Evolutionary conservation across 2,329 filamentous ascomycete genomes (phyloP), one percentile per base, ranked within the genome.

Genomic region (Pseudogymnoascus sp.): DNA sequence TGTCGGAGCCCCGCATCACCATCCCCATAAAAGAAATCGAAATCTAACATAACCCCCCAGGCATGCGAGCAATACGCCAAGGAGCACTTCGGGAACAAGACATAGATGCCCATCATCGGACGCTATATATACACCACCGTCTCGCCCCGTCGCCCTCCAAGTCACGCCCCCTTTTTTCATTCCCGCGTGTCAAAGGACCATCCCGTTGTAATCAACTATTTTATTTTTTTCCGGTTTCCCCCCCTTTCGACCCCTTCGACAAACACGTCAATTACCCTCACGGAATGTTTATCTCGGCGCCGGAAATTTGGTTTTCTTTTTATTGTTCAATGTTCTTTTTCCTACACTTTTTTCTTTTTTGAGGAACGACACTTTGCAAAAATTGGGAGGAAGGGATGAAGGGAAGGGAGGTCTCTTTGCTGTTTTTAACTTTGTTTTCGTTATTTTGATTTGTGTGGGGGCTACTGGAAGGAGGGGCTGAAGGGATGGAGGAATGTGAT

Each of bases 1-100:
- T 21, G 59, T 38, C 33, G 13, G 13, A 12, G 13, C 33, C 33
- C 33, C 63, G 64, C 33, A 58, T 55, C 27, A 25, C 27, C 5
- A 36, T 10, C 33, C 5, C 4, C n/a, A 4, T 7, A 41, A 17
- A 5, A 4, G 17, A 7, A 17, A 42, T 1, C 69, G 58, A 69
- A 62, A 58, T 62, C 58, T 63, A 60, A 61, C 67, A 74, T 63
- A 73, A 42, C 35, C 21, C 59, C 42, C 17, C 67, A 91, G 89
- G 89, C 89, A 59, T 92, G 89, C 77, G 89, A 92, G 73, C 92
- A 97, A 76, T 97, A 96, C 75, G 93, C 93, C 63, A 97, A 96
- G 76, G 93, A 97, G 75, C 90, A 97, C 76, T 96, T 96, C 68
- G 70, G 61, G 65, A 66, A 66, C 71, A 68, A 62, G 42, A 21